Conservation (phyloP, 495 filamentous ascomycete genomes). For the Penicillium goetzii region DNA sequence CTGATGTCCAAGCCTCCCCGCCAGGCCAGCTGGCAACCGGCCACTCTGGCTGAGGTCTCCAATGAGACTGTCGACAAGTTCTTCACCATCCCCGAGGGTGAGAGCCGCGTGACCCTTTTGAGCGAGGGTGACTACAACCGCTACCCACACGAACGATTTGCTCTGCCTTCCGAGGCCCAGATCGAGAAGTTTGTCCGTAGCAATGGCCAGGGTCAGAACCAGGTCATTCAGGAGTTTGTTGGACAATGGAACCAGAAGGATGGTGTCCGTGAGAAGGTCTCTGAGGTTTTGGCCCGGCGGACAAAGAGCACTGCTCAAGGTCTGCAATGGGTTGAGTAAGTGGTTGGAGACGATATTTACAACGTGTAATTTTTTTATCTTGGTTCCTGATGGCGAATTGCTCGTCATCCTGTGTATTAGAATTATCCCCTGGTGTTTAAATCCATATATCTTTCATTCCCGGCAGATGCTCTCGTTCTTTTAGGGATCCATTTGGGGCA, state of each 20-base stretch:
- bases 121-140: conserved; percentile 56
- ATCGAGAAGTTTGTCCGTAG: conserved; percentile 59
- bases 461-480: background rate
- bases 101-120: conserved; percentile 55
- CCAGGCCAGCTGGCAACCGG: conserved; percentile 71
- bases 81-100: conserved; percentile 56
- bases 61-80: conserved; percentile 57
- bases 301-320: conserved; percentile 30
- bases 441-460: conserved; percentile 13
- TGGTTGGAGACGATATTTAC: conserved; percentile 12
- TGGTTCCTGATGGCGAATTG: conserved; percentile 20
- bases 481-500: background rate
- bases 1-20: conserved; percentile 67
- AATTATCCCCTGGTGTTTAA: conserved; percentile 22
- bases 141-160: conserved; percentile 69
- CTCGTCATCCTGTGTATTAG: conserved; percentile 26
- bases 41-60: conserved; percentile 63
- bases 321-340: conserved; percentile 35
- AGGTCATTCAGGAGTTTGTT: conserved; percentile 36
- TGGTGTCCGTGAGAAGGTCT: conserved; percentile 48
- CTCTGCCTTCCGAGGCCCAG: conserved; percentile 75
- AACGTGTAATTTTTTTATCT: conserved; percentile 32
- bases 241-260: conserved; percentile 41
- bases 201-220: conserved; percentile 8
- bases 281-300: conserved; percentile 39